A percentile compares a stretch with the other conserved stretches of the same genome.
phyloP scores from a whole-genome alignment of 1,284 basidiomycete species.

The Exobasidium rhododendri region DNA sequence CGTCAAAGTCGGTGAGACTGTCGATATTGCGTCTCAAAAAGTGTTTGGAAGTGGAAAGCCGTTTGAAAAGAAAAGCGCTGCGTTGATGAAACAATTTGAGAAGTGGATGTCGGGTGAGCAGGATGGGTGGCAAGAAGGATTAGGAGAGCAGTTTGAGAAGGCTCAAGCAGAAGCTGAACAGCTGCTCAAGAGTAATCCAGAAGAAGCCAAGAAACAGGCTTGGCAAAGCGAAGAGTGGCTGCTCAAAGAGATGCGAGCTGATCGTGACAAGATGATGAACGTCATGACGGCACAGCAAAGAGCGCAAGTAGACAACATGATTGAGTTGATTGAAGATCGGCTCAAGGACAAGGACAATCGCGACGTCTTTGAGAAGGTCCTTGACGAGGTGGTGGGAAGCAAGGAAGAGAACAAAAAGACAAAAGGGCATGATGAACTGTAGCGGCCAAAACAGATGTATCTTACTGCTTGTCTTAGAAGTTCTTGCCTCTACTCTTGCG shows the following conservation, averaged over 20 bases:
- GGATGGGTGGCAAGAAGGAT: constrained; percentile 30
- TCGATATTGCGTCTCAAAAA: constrained; percentile 7
- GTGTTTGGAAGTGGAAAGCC: constrained; percentile 5
- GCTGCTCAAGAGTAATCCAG: constrained; percentile 27
- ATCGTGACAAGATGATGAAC: constrained; percentile 37
- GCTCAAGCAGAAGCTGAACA: constrained; percentile 35
- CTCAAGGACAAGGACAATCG: constrained; percentile 34
- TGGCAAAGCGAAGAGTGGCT: constrained; percentile 41
- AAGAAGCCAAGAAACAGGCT: constrained; percentile 34
- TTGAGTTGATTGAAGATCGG: constrained; percentile 11
- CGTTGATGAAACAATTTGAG: constrained; percentile 35
- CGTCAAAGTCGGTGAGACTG: background rate
- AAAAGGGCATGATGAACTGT: background rate
- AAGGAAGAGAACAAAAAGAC: background rate
- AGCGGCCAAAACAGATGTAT: background rate
- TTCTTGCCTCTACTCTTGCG: no score
- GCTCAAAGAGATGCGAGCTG: constrained; percentile 29
- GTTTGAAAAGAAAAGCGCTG: constrained; percentile 18
- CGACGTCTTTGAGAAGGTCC: constrained; percentile 36
- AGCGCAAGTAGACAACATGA: constrained; percentile 13
- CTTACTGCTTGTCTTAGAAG: no score
- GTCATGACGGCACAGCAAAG: constrained; percentile 15
- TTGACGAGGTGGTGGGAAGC: background rate
- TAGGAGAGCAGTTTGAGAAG: constrained; percentile 26
- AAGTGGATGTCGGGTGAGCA: constrained; percentile 40